A percentile compares a stretch with the other conserved stretches of the same genome.
Conservation (phyloP, 2,329 filamentous ascomycete species). For the Trichoderma koningii region DNA sequence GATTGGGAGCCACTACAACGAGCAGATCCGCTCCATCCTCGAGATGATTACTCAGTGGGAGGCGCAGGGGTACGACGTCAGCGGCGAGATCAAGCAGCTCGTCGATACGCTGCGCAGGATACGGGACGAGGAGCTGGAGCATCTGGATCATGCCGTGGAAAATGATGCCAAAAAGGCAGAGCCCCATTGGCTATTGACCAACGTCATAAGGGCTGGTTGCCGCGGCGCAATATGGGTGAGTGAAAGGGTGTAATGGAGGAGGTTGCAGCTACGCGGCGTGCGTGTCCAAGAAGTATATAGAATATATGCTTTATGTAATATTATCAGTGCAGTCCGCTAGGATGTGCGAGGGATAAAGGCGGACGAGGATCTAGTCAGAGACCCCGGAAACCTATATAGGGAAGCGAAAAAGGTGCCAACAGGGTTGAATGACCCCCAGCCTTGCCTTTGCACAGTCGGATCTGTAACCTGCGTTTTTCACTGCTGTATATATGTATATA, state of each 20-base stretch:
- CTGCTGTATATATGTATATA: not conserved
- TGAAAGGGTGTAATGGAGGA: slow-evolving; percentile 60
- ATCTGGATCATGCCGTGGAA: slow-evolving; percentile 91
- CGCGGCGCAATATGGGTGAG: slow-evolving; percentile 90
- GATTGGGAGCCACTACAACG: slow-evolving; percentile 94
- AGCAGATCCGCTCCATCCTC: slow-evolving; percentile 79
- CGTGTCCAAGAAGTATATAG: not conserved
- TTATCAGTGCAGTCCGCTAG: not conserved
- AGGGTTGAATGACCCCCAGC: not conserved
- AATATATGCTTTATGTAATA: not conserved
- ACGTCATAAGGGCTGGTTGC: slow-evolving; percentile 86
- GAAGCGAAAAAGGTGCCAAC: slow-evolving; percentile 7
- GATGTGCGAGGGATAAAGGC: not conserved
- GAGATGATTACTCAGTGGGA: slow-evolving; percentile 80
- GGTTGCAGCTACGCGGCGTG: not conserved
- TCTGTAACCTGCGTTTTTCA: not conserved
- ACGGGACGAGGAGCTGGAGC: slow-evolving; percentile 93
- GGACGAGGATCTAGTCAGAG: not conserved
- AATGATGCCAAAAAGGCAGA: slow-evolving; percentile 88
- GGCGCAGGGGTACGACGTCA: slow-evolving; percentile 74
- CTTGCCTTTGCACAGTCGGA: not conserved
- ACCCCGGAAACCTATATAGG: not conserved
- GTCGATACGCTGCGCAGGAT: slow-evolving; percentile 77
- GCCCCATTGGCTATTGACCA: slow-evolving; percentile 86
- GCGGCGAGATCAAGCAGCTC: slow-evolving; percentile 73